Base-by-base conservation (phyloP, 352 stramenopile genomes). In the Pythium graminicola region DNA sequence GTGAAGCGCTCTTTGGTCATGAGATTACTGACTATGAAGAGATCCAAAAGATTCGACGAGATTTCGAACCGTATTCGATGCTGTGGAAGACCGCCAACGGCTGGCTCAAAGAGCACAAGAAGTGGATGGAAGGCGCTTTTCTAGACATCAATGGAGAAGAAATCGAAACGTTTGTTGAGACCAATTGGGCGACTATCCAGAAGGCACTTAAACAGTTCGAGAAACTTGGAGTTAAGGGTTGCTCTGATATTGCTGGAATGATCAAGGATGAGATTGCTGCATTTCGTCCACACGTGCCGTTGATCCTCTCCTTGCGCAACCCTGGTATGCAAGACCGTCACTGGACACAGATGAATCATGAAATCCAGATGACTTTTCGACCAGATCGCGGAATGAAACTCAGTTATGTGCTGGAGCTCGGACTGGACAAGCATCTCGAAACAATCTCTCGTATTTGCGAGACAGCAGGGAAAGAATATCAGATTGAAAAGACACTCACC, bases 121-220 rank as follows among this genome's bases (percentile, higher is more conserved):
- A 68, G 16, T 98, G 95, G 93, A 97, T 95, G 26, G 78, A 93
- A 56, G 83, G 78, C 9, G 85, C 78, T 23, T 98, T 98, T 47
- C 76, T 72, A 1, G 81, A 95, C 24, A 88, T 98, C 9, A 83
- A 96, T 51, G 86, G 89, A 3, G 90, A 98, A 28, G 80, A 94
- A 29, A 78, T 98, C 10, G 94, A 98, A 58, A 93, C 91, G 26
- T 64, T 81, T 6, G 89, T 97, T 23, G 81, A 89, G 28, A 78
- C 69, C 8, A 92, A 95, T 59, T 85, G 76, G 22, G 75, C 78
- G 4, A 78, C 76, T 4, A 93, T 98, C 20, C 88, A 84, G 20
- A 97, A 97, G 51, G 85, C 85, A 3, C 90, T 73, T 60, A 97
- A 97, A 50, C 95, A 90, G 50, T 98, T 98, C 57, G 89, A 86